Conservation (phyloP, 2,329 filamentous ascomycete genomes). For the Colletotrichum sp. region DNA sequence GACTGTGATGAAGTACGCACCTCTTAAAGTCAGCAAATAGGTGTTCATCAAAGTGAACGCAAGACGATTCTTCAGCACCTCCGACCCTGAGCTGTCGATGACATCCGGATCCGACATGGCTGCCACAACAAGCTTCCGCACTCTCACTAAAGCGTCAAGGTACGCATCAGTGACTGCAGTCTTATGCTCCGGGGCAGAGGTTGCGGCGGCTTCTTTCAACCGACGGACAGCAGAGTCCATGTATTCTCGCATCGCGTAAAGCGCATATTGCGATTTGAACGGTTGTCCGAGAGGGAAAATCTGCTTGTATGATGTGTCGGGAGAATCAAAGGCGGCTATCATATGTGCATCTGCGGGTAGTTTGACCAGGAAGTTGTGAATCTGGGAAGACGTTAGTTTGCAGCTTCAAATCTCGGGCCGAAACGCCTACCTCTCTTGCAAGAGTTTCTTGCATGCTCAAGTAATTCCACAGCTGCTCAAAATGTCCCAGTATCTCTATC, state of each 20-base stretch:
- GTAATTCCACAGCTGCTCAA: constrained; percentile 82
- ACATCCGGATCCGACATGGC: constrained; percentile 18
- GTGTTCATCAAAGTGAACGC: constrained; percentile 60
- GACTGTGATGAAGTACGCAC: constrained; percentile 36
- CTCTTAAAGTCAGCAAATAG: constrained; percentile 58
- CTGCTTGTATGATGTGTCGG: constrained; percentile 56
- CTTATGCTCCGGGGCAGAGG: neutral
- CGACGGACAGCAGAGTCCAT: constrained; percentile 48
- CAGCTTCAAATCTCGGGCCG: neutral
- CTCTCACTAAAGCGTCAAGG: constrained; percentile 42
- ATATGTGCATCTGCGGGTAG: constrained; percentile 72
- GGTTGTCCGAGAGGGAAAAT: constrained; percentile 73
- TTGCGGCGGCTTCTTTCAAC: constrained; percentile 15
- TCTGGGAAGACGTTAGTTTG: constrained; percentile 42
- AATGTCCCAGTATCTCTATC: constrained; percentile 79
- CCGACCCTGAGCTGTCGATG: constrained; percentile 28
- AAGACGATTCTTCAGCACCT: constrained; percentile 52
- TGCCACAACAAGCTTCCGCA: constrained; percentile 62
- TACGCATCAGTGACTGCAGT: constrained; percentile 28
- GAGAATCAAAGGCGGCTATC: constrained; percentile 60
- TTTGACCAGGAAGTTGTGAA: constrained; percentile 72
- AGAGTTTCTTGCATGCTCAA: constrained; percentile 74
- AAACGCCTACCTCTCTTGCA: constrained; percentile 63
- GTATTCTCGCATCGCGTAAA: constrained; percentile 69
- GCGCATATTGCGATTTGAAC: constrained; percentile 75